phyloP scores from a whole-genome alignment of 2,329 filamentous ascomycete genomes.

The Colletotrichum liriopes region DNA sequence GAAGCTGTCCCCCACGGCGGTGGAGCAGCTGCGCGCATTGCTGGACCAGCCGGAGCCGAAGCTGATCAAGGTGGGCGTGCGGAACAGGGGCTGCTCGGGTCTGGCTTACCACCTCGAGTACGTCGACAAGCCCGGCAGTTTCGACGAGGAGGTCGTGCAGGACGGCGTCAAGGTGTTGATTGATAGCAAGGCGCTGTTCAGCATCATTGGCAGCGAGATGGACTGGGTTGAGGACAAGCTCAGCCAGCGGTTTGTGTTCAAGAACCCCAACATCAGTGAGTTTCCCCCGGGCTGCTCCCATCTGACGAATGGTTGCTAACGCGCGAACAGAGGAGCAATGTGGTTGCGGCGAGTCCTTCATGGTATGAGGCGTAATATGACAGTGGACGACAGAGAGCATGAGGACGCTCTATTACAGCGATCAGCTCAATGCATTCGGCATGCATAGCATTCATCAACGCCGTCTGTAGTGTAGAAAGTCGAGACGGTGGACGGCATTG shows the following conservation, averaged over 20 bases:
- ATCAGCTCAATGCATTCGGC: neutral
- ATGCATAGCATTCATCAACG: conserved; percentile 4
- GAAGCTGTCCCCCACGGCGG: conserved; percentile 84
- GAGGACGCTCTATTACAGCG: neutral
- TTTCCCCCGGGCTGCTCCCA: conserved; percentile 47
- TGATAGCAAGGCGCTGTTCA: conserved; percentile 97
- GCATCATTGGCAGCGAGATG: conserved; percentile 99
- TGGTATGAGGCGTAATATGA: conserved; percentile 65
- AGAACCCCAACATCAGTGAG: conserved; percentile 98
- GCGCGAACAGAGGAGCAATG: conserved; percentile 85
- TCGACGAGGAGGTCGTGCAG: conserved; percentile 95
- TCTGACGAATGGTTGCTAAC: conserved; percentile 49
- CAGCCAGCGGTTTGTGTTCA: conserved; percentile 92
- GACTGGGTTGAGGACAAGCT: conserved; percentile 98
- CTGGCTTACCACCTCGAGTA: conserved; percentile 95
- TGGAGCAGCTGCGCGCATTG: conserved; percentile 82
- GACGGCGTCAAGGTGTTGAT: conserved; percentile 97
- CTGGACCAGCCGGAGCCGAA: conserved; percentile 91
- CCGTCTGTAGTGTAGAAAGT: conserved; percentile 16
- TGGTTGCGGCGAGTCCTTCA: conserved; percentile 97
- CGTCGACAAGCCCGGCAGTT: conserved; percentile 88
- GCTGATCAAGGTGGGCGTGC: conserved; percentile 93
- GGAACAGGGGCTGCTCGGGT: conserved; percentile 94
- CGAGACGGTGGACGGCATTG: conserved; percentile 18
- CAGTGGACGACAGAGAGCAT: neutral